phyloP scores from a whole-genome alignment of 1,139 yeast genomes.

The Geotrichum cucujoidarum region DNA sequence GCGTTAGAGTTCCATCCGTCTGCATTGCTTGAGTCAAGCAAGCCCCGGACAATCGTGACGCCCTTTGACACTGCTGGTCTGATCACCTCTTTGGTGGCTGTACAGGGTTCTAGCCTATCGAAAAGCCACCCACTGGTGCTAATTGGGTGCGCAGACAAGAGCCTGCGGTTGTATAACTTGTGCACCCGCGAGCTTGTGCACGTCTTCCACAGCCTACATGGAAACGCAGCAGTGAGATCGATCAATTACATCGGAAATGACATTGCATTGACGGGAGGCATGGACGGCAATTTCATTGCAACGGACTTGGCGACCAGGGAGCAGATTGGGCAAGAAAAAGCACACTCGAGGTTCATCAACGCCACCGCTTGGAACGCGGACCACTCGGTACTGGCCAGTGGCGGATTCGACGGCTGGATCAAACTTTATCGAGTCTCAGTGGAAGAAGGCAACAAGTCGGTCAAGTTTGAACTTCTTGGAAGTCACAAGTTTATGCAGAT shows the following conservation, averaged over 20 bases:
- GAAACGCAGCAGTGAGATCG: conserved; percentile 13
- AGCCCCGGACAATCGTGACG: conserved; percentile 1
- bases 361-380: conserved; percentile 7
- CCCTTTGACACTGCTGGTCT: conserved; percentile 15
- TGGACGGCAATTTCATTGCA: conserved; percentile 17
- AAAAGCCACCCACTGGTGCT: neutral
- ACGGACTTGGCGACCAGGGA: conserved; percentile 11
- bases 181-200: neutral
- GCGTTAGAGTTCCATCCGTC: conserved; percentile 1
- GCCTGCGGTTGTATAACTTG: conserved; percentile 12
- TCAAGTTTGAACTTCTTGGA: conserved; percentile 8
- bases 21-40: neutral
- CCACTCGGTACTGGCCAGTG: conserved; percentile 5
- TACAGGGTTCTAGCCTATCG: neutral
- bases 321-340: conserved; percentile 6
- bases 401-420: conserved; percentile 17
- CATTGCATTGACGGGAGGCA: conserved; percentile 14
- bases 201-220: conserved; percentile 12
- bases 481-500: conserved; percentile 13
- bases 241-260: conserved; percentile 7
- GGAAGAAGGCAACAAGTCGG: neutral
- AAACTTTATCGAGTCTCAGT: conserved; percentile 3
- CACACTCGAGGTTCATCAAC: conserved; percentile 13
- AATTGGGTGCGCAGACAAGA: conserved; percentile 12
- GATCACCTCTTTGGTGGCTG: conserved; percentile 8